These are phyloP conservation scores for Suillus luteus DNA, from an alignment of 768 basidiomycete species.

Conservation along the genomic window DNA sequence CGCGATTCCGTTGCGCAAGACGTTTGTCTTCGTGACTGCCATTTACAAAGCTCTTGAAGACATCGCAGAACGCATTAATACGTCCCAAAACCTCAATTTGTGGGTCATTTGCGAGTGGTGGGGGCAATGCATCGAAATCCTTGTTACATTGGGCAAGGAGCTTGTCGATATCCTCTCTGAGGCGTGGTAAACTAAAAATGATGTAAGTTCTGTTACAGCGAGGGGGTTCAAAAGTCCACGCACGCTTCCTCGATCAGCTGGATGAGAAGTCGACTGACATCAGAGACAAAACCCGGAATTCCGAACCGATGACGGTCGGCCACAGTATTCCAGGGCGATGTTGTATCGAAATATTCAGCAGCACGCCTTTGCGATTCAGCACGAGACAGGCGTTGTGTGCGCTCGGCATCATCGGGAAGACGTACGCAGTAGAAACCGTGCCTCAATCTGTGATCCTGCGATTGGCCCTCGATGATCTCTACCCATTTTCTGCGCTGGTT, in stretches of 20 bases:
- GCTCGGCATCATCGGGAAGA: slow-evolving; percentile 42
- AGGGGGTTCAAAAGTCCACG: slow-evolving; percentile 9
- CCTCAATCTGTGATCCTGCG: slow-evolving; percentile 33
- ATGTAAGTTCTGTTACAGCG: not conserved
- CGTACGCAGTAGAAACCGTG: slow-evolving; percentile 48
- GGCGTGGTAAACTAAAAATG: slow-evolving; percentile 31
- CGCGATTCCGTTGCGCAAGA: slow-evolving; percentile 36
- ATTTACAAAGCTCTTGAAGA: slow-evolving; percentile 30
- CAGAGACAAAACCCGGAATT: slow-evolving; percentile 35
- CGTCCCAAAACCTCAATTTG: slow-evolving; percentile 39
- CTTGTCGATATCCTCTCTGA: slow-evolving; percentile 28
- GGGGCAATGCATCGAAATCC: slow-evolving; percentile 33
- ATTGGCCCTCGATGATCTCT: slow-evolving; percentile 42
- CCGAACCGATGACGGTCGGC: slow-evolving; percentile 35
- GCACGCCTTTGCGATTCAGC: slow-evolving; percentile 39
- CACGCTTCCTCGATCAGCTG: slow-evolving; percentile 36
- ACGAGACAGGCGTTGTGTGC: slow-evolving; percentile 31
- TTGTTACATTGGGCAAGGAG: slow-evolving; percentile 29
- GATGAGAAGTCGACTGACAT: slow-evolving; percentile 39
- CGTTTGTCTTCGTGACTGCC: slow-evolving; percentile 27
- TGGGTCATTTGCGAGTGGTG: slow-evolving; percentile 35
- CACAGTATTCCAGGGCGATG: slow-evolving; percentile 39
- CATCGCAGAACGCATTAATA: slow-evolving; percentile 35
- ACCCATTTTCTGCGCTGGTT: slow-evolving; percentile 43
- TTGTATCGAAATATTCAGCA: slow-evolving; percentile 35